These are phyloP conservation scores for Megacollybia marginata DNA, from an alignment of 768 basidiomycete species.

Conservation along the genomic window DNA sequence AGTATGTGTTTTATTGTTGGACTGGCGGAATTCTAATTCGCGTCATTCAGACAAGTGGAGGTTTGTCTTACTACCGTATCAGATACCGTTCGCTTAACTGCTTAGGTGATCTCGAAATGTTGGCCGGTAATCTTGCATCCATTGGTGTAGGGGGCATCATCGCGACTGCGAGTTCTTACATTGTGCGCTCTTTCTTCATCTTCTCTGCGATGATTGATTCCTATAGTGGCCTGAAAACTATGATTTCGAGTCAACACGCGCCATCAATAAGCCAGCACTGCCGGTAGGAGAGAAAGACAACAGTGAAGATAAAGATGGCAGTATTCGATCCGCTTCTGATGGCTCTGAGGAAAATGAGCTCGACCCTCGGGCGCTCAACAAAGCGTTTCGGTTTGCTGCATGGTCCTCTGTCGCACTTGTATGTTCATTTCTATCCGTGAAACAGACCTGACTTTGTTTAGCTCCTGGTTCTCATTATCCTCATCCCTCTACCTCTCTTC, in stretches of 20 bases:
- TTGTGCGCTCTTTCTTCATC: slow-evolving; percentile 34
- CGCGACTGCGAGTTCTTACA: slow-evolving; percentile 51
- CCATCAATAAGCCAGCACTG: slow-evolving; percentile 50
- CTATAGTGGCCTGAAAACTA: slow-evolving; percentile 73
- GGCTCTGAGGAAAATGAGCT: slow-evolving; percentile 45
- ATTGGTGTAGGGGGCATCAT: slow-evolving; percentile 79
- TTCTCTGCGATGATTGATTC: background rate
- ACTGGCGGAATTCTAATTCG: background rate
- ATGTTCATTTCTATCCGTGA: slow-evolving; percentile 11
- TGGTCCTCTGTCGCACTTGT: slow-evolving; percentile 67
- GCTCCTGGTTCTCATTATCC: slow-evolving; percentile 30
- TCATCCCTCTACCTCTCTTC: slow-evolving; percentile 85
- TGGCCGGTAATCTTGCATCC: slow-evolving; percentile 84
- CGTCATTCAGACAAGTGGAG: slow-evolving; percentile 19
- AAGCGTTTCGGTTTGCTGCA: slow-evolving; percentile 77
- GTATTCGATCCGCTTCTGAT: slow-evolving; percentile 24
- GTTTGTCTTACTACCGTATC: slow-evolving; percentile 4
- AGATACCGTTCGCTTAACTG: slow-evolving; percentile 23
- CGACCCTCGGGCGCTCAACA: slow-evolving; percentile 55
- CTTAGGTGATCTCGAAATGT: slow-evolving; percentile 59
- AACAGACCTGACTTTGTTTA: slow-evolving; percentile 1
- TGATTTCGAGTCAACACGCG: slow-evolving; percentile 72
- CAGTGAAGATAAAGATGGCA: slow-evolving; percentile 24
- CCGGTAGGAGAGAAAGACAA: slow-evolving; percentile 25
- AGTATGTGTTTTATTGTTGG: slow-evolving; percentile 25